Evolutionary conservation across 108 stramenopile species (phyloP).

Genomic region (Skeletonema potamos): DNA sequence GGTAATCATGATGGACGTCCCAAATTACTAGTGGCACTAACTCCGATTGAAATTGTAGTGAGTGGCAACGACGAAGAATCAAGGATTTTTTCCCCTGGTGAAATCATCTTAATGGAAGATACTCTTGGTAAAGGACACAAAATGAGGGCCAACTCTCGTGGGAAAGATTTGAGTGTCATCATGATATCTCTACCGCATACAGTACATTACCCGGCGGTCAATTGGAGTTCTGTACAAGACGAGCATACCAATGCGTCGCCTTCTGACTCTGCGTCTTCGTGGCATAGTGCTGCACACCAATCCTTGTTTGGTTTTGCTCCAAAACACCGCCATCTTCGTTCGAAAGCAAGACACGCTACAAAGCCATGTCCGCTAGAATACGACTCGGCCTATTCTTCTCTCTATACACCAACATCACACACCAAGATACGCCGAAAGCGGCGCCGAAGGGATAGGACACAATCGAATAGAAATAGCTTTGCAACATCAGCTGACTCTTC

Average conservation of each 20-base stretch:
- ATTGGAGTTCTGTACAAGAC: slow-evolving; percentile 6
- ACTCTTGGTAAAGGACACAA: slow-evolving; percentile 51
- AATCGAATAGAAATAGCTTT: background rate
- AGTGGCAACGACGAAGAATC: slow-evolving; percentile 44
- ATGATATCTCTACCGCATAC: slow-evolving; percentile 48
- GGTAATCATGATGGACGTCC: slow-evolving; percentile 35
- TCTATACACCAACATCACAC: slow-evolving; percentile 20
- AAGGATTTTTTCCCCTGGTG: slow-evolving; percentile 34
- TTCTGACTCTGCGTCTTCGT: background rate
- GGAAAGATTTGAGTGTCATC: slow-evolving; percentile 37
- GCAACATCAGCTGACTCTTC: slow-evolving; percentile 5
- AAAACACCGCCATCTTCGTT: slow-evolving; percentile 12
- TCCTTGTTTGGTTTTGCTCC: slow-evolving; percentile 30
- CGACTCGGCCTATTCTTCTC: slow-evolving; percentile 41
- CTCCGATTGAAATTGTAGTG: slow-evolving; percentile 43
- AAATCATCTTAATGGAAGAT: slow-evolving; percentile 47
- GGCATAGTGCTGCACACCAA: slow-evolving; percentile 20
- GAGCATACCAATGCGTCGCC: slow-evolving; percentile 3
- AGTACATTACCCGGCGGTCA: slow-evolving; percentile 21
- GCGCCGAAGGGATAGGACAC: background rate
- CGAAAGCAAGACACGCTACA: slow-evolving; percentile 1
- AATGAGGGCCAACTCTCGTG: slow-evolving; percentile 34
- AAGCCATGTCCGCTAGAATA: slow-evolving; percentile 45
- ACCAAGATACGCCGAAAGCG: slow-evolving; percentile 1
- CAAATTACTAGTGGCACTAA: slow-evolving; percentile 27